A percentile compares a stretch with the other conserved stretches of the same genome.
These are phyloP conservation scores for Xerocomellus chrysenteron DNA, from an alignment of 768 basidiomycete genomes.

Conservation along the genomic window DNA sequence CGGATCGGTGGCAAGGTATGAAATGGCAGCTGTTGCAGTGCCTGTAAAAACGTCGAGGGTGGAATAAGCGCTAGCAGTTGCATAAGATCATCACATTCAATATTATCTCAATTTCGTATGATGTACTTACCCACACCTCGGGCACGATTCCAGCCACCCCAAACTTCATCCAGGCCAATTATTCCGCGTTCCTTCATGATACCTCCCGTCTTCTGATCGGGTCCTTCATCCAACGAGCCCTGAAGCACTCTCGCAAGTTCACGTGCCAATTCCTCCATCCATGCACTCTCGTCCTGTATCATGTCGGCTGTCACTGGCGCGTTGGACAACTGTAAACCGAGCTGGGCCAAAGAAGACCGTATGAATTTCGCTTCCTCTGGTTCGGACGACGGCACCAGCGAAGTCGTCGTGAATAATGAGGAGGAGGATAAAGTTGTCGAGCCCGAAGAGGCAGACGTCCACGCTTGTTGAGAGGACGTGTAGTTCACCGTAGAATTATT, in stretches of 20 bases:
- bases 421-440: slow-evolving; percentile 23
- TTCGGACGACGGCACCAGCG: slow-evolving; percentile 47
- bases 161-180: slow-evolving; percentile 87
- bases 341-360: slow-evolving; percentile 82
- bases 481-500: slow-evolving; percentile 5
- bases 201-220: slow-evolving; percentile 37
- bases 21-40: slow-evolving; percentile 62
- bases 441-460: slow-evolving; percentile 19
- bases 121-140: slow-evolving; percentile 71
- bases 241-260: slow-evolving; percentile 79
- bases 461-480: slow-evolving; percentile 8
- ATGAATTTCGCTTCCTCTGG: slow-evolving; percentile 87
- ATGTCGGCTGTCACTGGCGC: slow-evolving; percentile 87
- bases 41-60: slow-evolving; percentile 80
- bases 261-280: slow-evolving; percentile 75
- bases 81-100: background rate
- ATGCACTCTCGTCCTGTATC: slow-evolving; percentile 77
- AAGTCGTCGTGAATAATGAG: slow-evolving; percentile 24
- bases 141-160: slow-evolving; percentile 95
- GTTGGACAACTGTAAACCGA: slow-evolving; percentile 77
- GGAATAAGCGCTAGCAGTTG: slow-evolving; percentile 75
- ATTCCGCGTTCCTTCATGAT: slow-evolving; percentile 81
- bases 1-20: slow-evolving; percentile 69
- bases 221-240: slow-evolving; percentile 31
- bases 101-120: background rate